These are phyloP conservation scores for Ophiorrhiza pumila DNA, from an alignment of 257 asterid species.

Conservation along the genomic window DNA sequence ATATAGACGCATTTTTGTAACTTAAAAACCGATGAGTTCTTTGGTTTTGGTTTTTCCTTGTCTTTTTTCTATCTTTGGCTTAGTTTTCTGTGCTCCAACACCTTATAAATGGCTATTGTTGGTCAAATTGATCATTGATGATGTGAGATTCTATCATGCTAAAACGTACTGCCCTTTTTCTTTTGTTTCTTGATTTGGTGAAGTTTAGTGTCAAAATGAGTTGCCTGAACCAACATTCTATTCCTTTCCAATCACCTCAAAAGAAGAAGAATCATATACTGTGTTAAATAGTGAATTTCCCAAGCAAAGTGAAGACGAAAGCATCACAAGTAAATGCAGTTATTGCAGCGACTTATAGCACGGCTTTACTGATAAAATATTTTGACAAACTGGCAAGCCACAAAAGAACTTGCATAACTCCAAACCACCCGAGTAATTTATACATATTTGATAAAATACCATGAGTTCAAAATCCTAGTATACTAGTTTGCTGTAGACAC, in stretches of 20 bases:
- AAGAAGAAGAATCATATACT: not conserved
- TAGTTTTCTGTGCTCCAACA: not conserved
- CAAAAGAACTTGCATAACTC: not conserved
- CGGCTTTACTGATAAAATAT: too few species aligned
- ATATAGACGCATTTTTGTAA: conserved; percentile 26
- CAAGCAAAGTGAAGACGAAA: too few species aligned
- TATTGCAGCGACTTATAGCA: too few species aligned
- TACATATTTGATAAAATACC: not conserved
- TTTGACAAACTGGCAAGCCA: too few species aligned
- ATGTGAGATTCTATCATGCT: too few species aligned
- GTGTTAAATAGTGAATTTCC: too few species aligned
- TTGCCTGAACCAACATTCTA: too few species aligned
- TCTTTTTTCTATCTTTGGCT: not conserved
- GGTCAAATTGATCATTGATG: too few species aligned
- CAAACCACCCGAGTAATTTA: not conserved
- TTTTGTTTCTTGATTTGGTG: too few species aligned
- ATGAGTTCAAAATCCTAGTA: not conserved
- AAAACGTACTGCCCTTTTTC: too few species aligned
- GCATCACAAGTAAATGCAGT: not conserved
- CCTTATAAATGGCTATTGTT: too few species aligned
- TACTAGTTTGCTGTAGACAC: conserved; percentile 53
- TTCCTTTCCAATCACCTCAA: not conserved
- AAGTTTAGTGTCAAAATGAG: not conserved
- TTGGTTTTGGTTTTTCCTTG: not conserved
- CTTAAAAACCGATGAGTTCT: not conserved